Evolutionary conservation across 352 stramenopile species (phyloP).

Genomic region (Globisporangium splendens): DNA sequence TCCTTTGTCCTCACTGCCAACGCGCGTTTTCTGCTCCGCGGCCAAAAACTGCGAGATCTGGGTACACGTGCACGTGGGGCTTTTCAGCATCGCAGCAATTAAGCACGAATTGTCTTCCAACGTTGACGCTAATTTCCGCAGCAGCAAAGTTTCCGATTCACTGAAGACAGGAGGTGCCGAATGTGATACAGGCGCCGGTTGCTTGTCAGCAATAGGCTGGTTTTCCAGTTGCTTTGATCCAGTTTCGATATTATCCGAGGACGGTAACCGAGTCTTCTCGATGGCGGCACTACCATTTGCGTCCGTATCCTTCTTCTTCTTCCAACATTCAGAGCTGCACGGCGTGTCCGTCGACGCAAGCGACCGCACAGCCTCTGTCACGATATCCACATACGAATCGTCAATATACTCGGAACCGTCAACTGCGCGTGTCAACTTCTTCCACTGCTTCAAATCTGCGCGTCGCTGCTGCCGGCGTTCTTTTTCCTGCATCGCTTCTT

Average conservation of each 20-base stretch:
- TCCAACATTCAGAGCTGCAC: constrained; percentile 44
- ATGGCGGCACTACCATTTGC: background rate
- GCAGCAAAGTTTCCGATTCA: constrained; percentile 35
- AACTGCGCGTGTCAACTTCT: constrained; percentile 33
- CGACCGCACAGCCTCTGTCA: constrained; percentile 22
- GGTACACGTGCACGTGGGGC: constrained; percentile 27
- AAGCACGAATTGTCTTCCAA: constrained; percentile 45
- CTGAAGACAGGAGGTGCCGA: constrained; percentile 8
- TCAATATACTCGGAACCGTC: constrained; percentile 74
- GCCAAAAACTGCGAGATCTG: constrained; percentile 29
- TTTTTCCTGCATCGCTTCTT: constrained; percentile 59
- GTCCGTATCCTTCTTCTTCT: constrained; percentile 10
- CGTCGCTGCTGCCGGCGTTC: constrained; percentile 26
- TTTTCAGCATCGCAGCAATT: constrained; percentile 35
- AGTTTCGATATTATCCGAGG: too few species aligned
- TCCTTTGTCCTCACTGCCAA: background rate
- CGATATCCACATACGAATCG: constrained; percentile 43
- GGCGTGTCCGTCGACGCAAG: constrained; percentile 14
- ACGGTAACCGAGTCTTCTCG: background rate
- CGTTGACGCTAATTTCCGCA: constrained; percentile 42
- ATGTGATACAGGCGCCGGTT: background rate
- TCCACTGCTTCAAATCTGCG: constrained; percentile 23
- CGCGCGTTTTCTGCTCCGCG: constrained; percentile 2
- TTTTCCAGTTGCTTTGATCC: background rate
- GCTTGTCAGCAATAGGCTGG: background rate